A percentile compares a stretch with the other conserved stretches of the same genome.
Evolutionary conservation across 306 rosid genomes (phyloP).

Genomic region (Dryas octopetala): DNA sequence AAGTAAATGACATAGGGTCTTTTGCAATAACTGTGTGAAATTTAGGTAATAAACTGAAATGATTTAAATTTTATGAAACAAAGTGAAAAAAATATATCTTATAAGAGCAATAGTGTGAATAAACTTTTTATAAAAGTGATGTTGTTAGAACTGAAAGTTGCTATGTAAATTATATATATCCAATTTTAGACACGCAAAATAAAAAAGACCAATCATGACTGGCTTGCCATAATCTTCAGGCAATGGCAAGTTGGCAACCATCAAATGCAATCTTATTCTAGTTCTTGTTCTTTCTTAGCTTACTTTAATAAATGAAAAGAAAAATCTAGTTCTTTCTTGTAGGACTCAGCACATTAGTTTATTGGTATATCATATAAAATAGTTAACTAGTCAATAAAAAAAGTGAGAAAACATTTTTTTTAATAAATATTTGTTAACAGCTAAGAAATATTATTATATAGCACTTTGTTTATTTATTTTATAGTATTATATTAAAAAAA

Average conservation of each 20-base stretch:
- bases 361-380: background rate
- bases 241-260: background rate
- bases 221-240: background rate
- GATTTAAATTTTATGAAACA: too few species aligned
- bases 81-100: too few species aligned
- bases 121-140: too few species aligned
- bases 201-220: background rate
- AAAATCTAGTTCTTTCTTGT: constrained; percentile 18
- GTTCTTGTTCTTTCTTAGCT: background rate
- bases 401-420: background rate
- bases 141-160: too few species aligned
- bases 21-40: too few species aligned
- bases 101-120: too few species aligned
- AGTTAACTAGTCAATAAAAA: background rate
- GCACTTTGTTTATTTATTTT: background rate
- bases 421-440: constrained; percentile 23
- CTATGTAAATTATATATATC: too few species aligned
- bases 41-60: too few species aligned
- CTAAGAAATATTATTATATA: constrained; percentile 23
- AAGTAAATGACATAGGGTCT: too few species aligned
- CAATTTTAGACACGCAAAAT: too few species aligned
- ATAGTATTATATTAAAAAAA: background rate
- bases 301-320: background rate
- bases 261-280: constrained; percentile 1
- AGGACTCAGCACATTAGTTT: constrained; percentile 27